Evolutionary conservation across 2,329 filamentous ascomycete species (phyloP), one percentile per base, ranked within the genome.

Genomic region (Botrytis byssoidea): DNA sequence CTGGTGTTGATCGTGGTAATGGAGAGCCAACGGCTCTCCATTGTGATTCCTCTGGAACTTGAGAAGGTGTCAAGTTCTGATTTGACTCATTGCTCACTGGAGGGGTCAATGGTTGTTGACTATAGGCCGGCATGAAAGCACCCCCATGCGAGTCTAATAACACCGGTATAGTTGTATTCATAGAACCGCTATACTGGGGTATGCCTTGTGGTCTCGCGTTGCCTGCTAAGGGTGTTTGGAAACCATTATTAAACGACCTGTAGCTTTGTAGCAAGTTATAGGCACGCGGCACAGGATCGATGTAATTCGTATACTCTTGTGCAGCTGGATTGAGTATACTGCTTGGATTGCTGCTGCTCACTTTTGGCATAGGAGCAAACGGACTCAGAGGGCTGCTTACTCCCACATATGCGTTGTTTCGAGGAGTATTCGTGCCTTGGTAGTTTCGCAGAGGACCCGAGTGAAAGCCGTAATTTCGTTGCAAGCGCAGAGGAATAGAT

Each of bases 401-500:
- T 10, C 37, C 12, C 5, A 14, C 7, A 9, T n/a, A 63, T 29
- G 1, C 37, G 9, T 63, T 42, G 3, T 18, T 1, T 10, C 2
- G 37, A 42, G 25, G 14, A 10, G 14, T 6, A 5, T 25, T n/a
- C 12, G 25, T 9, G 60, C 60, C 22, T n/a, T 63, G 60, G 37
- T 29, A 10, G 6, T 29, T 8, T 40, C 7, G 37, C 14, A 18
- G 0, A 42, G 16, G 25, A 2, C 4, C 8, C 1, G 35, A 9
- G 29, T 10, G 18, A 63, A 0, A 10, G 1, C 22, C 25, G 9
- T 20, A 25, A 7, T 42, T 1, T 25, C n/a, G 3, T 18, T 40
- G 60, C 0, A 14, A 16, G 3, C 7, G 25, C 1, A n/a, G 1
- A 2, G 25, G 14, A 8, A 16, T 0, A 4, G 14, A 1, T 14